Evolutionary conservation across 164 flowering plant genomes (phyloP).

Genomic region (Akebia trifoliata): DNA sequence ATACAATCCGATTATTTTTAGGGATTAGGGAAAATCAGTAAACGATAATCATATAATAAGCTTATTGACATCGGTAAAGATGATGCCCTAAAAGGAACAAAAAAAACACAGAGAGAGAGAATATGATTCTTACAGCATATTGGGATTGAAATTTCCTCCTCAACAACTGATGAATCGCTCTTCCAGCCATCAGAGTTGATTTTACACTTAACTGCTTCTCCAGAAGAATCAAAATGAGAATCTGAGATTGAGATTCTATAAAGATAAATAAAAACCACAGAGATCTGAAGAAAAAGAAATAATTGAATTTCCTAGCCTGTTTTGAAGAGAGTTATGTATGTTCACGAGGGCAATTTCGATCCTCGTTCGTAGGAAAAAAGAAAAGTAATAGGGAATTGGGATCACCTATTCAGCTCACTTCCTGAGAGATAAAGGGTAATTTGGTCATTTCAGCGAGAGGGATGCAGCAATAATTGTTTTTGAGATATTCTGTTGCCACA

Average conservation of each 20-base stretch:
- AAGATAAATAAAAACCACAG: background rate
- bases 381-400: too few species aligned
- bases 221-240: background rate
- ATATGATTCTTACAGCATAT: slow-evolving; percentile 11
- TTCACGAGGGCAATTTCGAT: too few species aligned
- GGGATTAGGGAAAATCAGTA: background rate
- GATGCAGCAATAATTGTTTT: too few species aligned
- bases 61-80: background rate
- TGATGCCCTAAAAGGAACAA: too few species aligned
- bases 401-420: too few species aligned
- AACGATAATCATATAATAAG: too few species aligned
- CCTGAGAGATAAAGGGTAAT: too few species aligned
- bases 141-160: slow-evolving; percentile 23
- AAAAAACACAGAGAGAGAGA: background rate
- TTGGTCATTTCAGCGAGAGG: too few species aligned
- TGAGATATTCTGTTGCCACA: too few species aligned
- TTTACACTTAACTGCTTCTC: background rate
- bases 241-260: background rate
- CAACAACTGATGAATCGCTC: slow-evolving; percentile 27
- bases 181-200: slow-evolving; percentile 22
- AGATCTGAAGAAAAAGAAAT: background rate
- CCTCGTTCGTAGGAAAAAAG: too few species aligned
- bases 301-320: background rate
- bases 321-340: too few species aligned
- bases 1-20: background rate